Evolutionary conservation across 1,284 basidiomycete genomes (phyloP).

Genomic region (Tilletia walkeri): DNA sequence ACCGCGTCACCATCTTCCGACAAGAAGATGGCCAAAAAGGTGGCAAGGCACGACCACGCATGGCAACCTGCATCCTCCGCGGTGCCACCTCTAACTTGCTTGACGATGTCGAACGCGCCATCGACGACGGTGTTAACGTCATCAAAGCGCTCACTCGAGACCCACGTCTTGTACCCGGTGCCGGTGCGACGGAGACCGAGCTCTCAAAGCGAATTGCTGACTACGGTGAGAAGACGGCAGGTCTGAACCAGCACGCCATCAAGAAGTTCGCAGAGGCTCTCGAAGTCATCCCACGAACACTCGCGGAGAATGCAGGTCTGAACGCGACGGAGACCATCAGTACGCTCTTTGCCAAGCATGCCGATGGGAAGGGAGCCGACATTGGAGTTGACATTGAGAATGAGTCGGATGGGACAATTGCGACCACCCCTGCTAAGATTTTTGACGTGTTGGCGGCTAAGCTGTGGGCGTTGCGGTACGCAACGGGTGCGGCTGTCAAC

Average conservation of each 20-base stretch:
- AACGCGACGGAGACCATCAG: conserved; percentile 90
- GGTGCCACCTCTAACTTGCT: conserved; percentile 92
- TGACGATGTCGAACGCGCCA: conserved; percentile 91
- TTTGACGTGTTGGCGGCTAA: conserved; percentile 80
- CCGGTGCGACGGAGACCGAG: conserved; percentile 90
- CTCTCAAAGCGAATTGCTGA: conserved; percentile 77
- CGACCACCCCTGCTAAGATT: conserved; percentile 37
- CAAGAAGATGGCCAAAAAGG: conserved; percentile 62
- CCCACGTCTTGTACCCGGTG: conserved; percentile 84
- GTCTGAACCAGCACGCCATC: conserved; percentile 90
- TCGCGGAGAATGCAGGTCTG: conserved; percentile 94
- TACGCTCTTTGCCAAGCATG: conserved; percentile 82
- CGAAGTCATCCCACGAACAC: conserved; percentile 86
- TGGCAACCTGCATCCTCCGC: conserved; percentile 53
- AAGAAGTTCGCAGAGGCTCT: conserved; percentile 84
- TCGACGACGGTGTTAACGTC: conserved; percentile 96
- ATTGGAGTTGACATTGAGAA: conserved; percentile 85
- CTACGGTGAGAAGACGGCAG: conserved; percentile 84
- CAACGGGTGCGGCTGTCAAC: conserved; percentile 87
- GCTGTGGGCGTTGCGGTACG: conserved; percentile 81
- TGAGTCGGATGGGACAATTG: conserved; percentile 35
- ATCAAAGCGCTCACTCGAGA: conserved; percentile 92
- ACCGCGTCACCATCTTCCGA: conserved; percentile 92
- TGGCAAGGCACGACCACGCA: conserved; percentile 50
- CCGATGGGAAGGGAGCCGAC: conserved; percentile 59